Percentiles rank a stretch among this genome's conserved stretches.
phyloP scores from a whole-genome alignment of 805 yeast genomes.

The Lachancea thermotolerans region DNA sequence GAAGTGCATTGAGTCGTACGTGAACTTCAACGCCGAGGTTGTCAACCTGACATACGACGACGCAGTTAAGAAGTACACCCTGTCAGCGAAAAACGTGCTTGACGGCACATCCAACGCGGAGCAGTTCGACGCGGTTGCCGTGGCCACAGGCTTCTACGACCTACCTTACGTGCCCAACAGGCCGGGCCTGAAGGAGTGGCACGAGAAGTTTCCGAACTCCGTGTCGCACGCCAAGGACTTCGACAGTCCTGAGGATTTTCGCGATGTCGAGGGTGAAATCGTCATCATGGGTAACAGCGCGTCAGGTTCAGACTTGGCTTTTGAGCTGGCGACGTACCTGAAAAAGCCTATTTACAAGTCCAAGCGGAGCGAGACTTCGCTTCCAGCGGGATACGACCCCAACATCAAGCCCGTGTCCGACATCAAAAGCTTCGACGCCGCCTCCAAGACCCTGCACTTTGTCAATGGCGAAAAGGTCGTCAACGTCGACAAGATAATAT shows the following conservation, averaged over 20 bases:
- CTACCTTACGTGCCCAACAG: constrained; percentile 54
- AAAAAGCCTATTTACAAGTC: constrained; percentile 42
- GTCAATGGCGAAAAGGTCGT: constrained; percentile 41
- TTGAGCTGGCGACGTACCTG: constrained; percentile 45
- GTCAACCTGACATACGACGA: constrained; percentile 30
- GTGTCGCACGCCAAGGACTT: constrained; percentile 54
- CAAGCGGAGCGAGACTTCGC: constrained; percentile 36
- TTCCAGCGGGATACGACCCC: constrained; percentile 41
- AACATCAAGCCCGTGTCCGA: constrained; percentile 40
- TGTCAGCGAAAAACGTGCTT: constrained; percentile 33
- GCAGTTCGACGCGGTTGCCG: constrained; percentile 52
- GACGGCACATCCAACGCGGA: constrained; percentile 14
- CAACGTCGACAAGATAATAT: constrained; percentile 51
- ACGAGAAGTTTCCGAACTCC: constrained; percentile 37
- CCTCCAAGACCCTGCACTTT: constrained; percentile 37
- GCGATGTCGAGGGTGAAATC: constrained; percentile 34
- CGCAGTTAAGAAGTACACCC: constrained; percentile 36
- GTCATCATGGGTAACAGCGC: constrained; percentile 73
- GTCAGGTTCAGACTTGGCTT: constrained; percentile 68
- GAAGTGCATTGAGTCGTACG: constrained; percentile 35
- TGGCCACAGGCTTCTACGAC: constrained; percentile 61
- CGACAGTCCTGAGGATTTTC: constrained; percentile 40
- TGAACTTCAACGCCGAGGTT: constrained; percentile 44
- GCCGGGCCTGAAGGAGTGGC: constrained; percentile 47
- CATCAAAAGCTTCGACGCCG: constrained; percentile 34